Evolutionary conservation across 2,329 filamentous ascomycete genomes (phyloP), one percentile per base, ranked within the genome.

Genomic region (Fusarium mexicanum): DNA sequence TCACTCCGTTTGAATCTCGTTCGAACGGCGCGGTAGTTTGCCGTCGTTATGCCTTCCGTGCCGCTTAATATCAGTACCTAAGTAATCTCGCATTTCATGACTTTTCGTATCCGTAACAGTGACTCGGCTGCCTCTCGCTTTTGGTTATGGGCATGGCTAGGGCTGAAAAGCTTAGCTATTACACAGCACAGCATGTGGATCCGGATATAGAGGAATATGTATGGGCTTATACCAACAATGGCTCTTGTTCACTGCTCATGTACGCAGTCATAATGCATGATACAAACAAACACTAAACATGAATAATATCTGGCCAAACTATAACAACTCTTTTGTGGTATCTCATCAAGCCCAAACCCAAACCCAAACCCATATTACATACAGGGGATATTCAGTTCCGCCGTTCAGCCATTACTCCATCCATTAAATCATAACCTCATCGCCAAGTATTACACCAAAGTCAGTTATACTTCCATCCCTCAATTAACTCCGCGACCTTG

Each of bases 401-500:
- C 61, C 62, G 60, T 69, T 50, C 69, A 60, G 60, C 64, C 59
- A 50, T 69, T 47, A 70, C 41, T 38, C 71, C 57, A 33, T 54
- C 58, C 58, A 61, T 59, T 38, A 64, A 69, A 57, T 33, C 57
- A 55, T 44, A 62, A 63, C 55, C 65, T 55, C 62, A 41, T 38
- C 58, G 60, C 57, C 61, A 53, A 62, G 59, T 35, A 65, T 50
- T 62, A 58, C 35, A 29, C 24, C 48, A 26, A 61, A 66, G 50
- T 78, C 65, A 77, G 26, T 58, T 71, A 40, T 78, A 78, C 48
- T 78, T 78, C 75, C 77, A 78, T 47, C 69, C 69, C 65, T 79
- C 77, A 65, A 79, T 79, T 29, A 79, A 58, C 44, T 79, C 77
- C 50, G 77, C 77, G 33, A 79, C 76, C 57, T 79, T 78, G n/a